Percentiles rank a stretch among this genome's conserved stretches.
Evolutionary conservation across 2,329 filamentous ascomycete species (phyloP).

Genomic region (Aureobasidium sp.): DNA sequence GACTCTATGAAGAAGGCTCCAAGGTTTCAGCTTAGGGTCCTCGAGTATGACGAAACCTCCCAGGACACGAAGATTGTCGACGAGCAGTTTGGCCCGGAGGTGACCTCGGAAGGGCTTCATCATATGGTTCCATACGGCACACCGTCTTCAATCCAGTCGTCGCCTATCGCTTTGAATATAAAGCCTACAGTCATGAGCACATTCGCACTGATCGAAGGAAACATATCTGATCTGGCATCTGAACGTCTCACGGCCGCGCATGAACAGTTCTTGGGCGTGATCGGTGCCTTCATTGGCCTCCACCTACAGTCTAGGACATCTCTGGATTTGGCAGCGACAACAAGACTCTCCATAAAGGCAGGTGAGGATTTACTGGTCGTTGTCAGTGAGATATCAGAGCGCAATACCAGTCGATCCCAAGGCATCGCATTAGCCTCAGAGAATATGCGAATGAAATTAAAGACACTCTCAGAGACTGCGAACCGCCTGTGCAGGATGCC

Average conservation of each 20-base stretch:
- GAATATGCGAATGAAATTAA: slow-evolving; percentile 70
- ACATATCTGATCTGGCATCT: slow-evolving; percentile 57
- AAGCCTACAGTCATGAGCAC: background rate
- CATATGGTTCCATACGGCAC: background rate
- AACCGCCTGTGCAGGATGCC: slow-evolving; percentile 66
- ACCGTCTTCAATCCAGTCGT: background rate
- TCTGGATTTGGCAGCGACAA: slow-evolving; percentile 70
- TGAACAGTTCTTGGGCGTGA: slow-evolving; percentile 79
- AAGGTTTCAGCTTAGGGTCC: background rate
- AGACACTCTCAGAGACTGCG: slow-evolving; percentile 71
- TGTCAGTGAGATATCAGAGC: slow-evolving; percentile 71
- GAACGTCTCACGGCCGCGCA: slow-evolving; percentile 71
- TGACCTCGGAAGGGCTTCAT: background rate
- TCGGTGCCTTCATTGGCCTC: slow-evolving; percentile 89
- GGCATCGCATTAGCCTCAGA: slow-evolving; percentile 60
- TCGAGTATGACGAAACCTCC: background rate
- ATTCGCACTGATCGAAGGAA: background rate
- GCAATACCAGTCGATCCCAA: slow-evolving; percentile 60
- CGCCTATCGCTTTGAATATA: background rate
- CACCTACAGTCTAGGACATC: slow-evolving; percentile 89
- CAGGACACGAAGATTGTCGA: background rate
- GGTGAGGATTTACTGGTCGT: slow-evolving; percentile 71
- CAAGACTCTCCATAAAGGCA: slow-evolving; percentile 73
- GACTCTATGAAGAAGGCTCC: background rate
- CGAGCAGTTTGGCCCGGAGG: background rate